A percentile compares a stretch with the other conserved stretches of the same genome.
phyloP scores from a whole-genome alignment of 441 rosid genomes.

The Isatis lusitanica region DNA sequence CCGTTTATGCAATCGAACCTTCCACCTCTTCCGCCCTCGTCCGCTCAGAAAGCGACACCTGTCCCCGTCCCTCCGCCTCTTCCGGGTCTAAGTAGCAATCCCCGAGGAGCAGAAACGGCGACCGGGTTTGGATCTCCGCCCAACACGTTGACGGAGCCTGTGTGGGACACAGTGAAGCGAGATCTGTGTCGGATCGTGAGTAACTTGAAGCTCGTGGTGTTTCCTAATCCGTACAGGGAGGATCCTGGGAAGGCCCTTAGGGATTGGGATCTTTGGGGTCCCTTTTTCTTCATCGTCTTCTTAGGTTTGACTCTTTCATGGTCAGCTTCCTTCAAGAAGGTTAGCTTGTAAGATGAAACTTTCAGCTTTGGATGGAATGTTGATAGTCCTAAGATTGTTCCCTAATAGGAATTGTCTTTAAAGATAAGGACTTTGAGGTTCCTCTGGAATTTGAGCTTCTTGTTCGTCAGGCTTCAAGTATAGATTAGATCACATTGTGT shows the following conservation, averaged over 20 bases:
- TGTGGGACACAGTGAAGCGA: conserved; percentile 90
- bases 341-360: too few relatives aligned
- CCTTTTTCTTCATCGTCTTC: conserved; percentile 89
- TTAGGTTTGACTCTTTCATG: conserved; percentile 84
- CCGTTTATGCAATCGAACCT: conserved; percentile 64
- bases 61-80: conserved; percentile 41
- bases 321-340: conserved; percentile 75
- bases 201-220: conserved; percentile 90
- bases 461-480: background rate
- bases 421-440: too few relatives aligned
- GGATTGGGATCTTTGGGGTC: conserved; percentile 99
- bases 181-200: conserved; percentile 89
- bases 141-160: conserved; percentile 89
- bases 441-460: too few relatives aligned
- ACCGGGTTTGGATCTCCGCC: conserved; percentile 63
- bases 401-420: too few relatives aligned
- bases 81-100: conserved; percentile 23
- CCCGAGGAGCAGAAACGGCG: too few relatives aligned
- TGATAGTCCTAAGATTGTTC: background rate
- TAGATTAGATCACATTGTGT: background rate
- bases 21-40: conserved; percentile 45
- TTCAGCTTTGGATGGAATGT: background rate
- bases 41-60: conserved; percentile 17
- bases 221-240: conserved; percentile 83
- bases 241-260: conserved; percentile 91